phyloP scores from a whole-genome alignment of 371 early-diverging fungal species.

The Dinochytrium kinnereticum region DNA sequence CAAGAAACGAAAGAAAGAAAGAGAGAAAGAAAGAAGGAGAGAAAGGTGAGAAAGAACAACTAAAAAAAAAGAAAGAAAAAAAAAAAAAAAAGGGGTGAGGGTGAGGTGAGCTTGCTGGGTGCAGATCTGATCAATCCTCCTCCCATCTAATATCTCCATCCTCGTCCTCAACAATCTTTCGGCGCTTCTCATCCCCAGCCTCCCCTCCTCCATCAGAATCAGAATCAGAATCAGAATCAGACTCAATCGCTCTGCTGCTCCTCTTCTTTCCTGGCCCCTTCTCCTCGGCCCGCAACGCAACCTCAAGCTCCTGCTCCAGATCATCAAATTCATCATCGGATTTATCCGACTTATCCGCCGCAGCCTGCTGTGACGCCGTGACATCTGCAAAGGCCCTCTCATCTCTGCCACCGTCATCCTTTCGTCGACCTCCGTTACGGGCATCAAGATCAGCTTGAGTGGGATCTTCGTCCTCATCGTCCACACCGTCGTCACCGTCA shows the following conservation, averaged over 20 bases:
- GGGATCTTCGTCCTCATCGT: not conserved
- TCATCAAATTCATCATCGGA: conserved; percentile 3
- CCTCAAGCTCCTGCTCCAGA: conserved; percentile 9
- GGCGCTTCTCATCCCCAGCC: not conserved
- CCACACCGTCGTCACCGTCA: conserved; percentile 15
- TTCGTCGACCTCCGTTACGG: too few species aligned
- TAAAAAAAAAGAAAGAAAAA: too few species aligned
- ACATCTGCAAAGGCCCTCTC: conserved; percentile 7
- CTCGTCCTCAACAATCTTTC: conserved; percentile 12
- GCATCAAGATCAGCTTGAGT: too few species aligned
- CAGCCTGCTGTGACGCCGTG: not conserved
- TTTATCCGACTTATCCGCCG: not conserved
- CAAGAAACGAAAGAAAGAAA: too few species aligned
- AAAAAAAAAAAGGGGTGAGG: too few species aligned
- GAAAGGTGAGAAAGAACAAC: too few species aligned
- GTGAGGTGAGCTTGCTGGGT: too few species aligned
- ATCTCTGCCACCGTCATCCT: too few species aligned
- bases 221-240: not conserved
- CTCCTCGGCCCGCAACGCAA: not conserved
- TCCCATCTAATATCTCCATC: not conserved
- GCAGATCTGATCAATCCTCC: not conserved
- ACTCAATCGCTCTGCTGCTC: not conserved
- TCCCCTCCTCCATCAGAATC: not conserved
- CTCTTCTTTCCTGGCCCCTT: too few species aligned
- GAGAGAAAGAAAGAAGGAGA: too few species aligned